phyloP scores from a whole-genome alignment of 2,329 filamentous ascomycete genomes.

The Pestalotiopsis sp. region DNA sequence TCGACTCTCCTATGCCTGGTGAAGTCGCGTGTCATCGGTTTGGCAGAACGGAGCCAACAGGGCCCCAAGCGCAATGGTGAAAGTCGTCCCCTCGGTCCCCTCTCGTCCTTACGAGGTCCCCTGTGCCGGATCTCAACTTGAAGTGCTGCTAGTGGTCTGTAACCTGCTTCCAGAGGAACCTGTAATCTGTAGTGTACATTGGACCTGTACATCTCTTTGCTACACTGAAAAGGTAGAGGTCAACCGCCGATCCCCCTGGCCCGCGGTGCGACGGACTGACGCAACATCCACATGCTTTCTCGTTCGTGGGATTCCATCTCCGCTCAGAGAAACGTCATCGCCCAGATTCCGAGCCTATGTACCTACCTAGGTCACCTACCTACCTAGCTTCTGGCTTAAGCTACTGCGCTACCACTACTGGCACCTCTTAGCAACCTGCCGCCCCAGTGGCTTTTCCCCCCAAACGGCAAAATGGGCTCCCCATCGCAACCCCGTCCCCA shows the following conservation, averaged over 20 bases:
- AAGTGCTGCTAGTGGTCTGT: neutral
- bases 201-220: too few relatives aligned
- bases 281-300: neutral
- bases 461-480: neutral
- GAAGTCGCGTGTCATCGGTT: too few relatives aligned
- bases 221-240: neutral
- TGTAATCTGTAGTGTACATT: neutral
- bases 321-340: neutral
- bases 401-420: neutral
- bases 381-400: neutral
- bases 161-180: neutral
- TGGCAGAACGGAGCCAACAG: too few relatives aligned
- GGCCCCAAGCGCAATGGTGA: too few relatives aligned
- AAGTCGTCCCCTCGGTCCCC: neutral
- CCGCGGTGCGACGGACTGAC: neutral
- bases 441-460: neutral
- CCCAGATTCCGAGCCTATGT: neutral
- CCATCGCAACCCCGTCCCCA: neutral
- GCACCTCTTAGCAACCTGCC: neutral
- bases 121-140: neutral
- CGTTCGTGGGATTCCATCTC: neutral
- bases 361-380: too few relatives aligned
- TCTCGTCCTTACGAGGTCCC: neutral
- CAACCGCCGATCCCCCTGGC: neutral
- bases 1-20: too few relatives aligned